Conservation (phyloP, 345 rosid species). For the Syzygium oleosum region DNA sequence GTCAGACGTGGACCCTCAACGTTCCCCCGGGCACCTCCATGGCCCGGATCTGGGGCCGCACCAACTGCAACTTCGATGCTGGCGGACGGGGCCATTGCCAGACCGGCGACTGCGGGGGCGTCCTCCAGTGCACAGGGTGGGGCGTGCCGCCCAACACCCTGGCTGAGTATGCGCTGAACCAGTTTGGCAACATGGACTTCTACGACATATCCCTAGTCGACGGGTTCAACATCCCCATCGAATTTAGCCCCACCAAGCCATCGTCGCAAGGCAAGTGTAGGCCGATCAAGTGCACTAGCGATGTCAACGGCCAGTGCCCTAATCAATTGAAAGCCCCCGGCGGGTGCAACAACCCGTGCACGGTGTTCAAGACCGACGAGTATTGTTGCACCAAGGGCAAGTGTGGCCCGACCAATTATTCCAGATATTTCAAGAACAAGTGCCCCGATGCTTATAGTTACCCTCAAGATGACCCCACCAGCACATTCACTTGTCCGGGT, state of each 20-base stretch:
- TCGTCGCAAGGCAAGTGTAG: background rate
- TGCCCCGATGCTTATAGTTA: background rate
- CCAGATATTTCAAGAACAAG: background rate
- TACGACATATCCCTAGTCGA: conserved; percentile 24
- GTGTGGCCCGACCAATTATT: background rate
- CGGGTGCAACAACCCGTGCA: conserved; percentile 27
- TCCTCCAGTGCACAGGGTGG: conserved; percentile 13
- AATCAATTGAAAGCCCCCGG: conserved; percentile 3
- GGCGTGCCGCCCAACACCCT: conserved; percentile 27
- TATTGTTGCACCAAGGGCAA: conserved; percentile 9
- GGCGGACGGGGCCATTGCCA: conserved; percentile 19
- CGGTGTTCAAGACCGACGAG: conserved; percentile 14
- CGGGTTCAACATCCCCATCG: conserved; percentile 28
- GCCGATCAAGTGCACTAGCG: conserved; percentile 5
- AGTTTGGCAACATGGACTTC: conserved; percentile 16
- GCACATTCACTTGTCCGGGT: background rate
- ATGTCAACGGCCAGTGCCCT: conserved; percentile 15
- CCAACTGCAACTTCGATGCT: conserved; percentile 18
- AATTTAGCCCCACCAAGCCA: conserved; percentile 10
- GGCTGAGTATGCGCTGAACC: conserved; percentile 25
- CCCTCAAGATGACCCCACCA: background rate
- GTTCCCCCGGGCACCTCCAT: conserved; percentile 2
- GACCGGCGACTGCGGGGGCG: conserved; percentile 22
- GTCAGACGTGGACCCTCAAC: conserved; percentile 14
- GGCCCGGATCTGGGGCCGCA: conserved; percentile 28